These are phyloP conservation scores for Galeopsis tetrahit DNA, from an alignment of 257 asterid genomes.

Conservation along the genomic window DNA sequence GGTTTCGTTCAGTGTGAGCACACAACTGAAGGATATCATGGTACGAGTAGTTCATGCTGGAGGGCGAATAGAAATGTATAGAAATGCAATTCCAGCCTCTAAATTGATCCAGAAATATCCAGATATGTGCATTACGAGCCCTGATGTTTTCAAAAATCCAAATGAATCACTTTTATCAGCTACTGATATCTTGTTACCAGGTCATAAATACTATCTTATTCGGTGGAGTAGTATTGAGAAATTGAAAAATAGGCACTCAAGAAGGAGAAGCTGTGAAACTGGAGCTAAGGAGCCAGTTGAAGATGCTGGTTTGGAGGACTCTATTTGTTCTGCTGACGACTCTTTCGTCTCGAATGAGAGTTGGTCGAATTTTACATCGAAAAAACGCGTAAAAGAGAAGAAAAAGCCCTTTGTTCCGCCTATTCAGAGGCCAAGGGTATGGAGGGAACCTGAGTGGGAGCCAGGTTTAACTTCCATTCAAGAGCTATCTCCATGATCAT, in stretches of 20 bases:
- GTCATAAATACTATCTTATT: slow-evolving; percentile 60
- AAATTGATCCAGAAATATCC: slow-evolving; percentile 60
- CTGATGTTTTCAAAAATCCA: slow-evolving; percentile 62
- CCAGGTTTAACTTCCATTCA: slow-evolving; percentile 60
- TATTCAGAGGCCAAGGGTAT: slow-evolving; percentile 51
- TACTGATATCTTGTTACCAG: slow-evolving; percentile 58
- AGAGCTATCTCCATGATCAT: slow-evolving; percentile 65
- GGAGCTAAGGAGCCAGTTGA: slow-evolving; percentile 38
- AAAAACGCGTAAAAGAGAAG: slow-evolving; percentile 43
- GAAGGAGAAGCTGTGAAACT: slow-evolving; percentile 14
- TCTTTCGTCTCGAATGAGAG: slow-evolving; percentile 47
- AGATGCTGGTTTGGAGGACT: slow-evolving; percentile 44
- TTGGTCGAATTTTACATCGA: slow-evolving; percentile 36
- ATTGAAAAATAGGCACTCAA: slow-evolving; percentile 52
- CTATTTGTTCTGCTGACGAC: slow-evolving; percentile 54
- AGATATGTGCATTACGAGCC: slow-evolving; percentile 60
- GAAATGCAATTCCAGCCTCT: slow-evolving; percentile 54
- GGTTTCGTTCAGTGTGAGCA: slow-evolving; percentile 39
- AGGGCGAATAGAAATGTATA: slow-evolving; percentile 62
- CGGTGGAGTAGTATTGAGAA: slow-evolving; percentile 56
- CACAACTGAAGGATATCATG: slow-evolving; percentile 48
- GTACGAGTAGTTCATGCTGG: slow-evolving; percentile 68
- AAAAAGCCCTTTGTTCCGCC: slow-evolving; percentile 60
- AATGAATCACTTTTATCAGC: slow-evolving; percentile 55
- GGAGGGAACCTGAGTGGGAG: slow-evolving; percentile 68